A percentile compares a stretch with the other conserved stretches of the same genome.
Conservation (phyloP, 2,329 filamentous ascomycete species). For the Fusarium vanettenii region DNA sequence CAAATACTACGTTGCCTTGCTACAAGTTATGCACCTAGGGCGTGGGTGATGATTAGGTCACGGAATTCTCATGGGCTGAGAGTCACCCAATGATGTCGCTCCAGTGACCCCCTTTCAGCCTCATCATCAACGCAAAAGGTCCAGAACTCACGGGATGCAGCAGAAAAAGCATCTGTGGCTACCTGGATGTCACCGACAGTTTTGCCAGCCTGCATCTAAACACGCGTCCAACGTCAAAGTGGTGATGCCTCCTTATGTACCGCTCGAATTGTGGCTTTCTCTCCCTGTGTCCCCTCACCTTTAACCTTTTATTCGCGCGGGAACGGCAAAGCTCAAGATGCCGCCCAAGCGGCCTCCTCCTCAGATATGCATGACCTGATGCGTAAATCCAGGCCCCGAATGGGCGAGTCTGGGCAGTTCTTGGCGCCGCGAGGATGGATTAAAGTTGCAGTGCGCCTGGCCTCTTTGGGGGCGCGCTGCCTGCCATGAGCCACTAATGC, state of each 20-base stretch:
- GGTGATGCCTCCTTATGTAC: neutral
- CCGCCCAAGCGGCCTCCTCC: conserved; percentile 15
- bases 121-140: conserved; percentile 34
- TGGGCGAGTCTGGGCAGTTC: conserved; percentile 26
- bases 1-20: neutral
- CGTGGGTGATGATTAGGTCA: conserved; percentile 15
- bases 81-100: conserved; percentile 18
- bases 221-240: conserved; percentile 15
- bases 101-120: conserved; percentile 36
- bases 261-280: neutral
- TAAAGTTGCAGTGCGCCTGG: conserved; percentile 38
- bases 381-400: conserved; percentile 28
- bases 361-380: conserved; percentile 26
- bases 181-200: neutral
- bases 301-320: neutral
- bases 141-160: conserved; percentile 19
- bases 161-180: conserved; percentile 10
- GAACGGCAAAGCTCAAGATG: neutral
- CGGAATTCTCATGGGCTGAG: conserved; percentile 7
- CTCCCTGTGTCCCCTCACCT: neutral
- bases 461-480: conserved; percentile 11
- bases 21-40: neutral
- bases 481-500: conserved; percentile 35
- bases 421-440: conserved; percentile 35
- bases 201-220: neutral